Conservation (phyloP, 164 flowering plant genomes). For the Sextonia rubra region DNA sequence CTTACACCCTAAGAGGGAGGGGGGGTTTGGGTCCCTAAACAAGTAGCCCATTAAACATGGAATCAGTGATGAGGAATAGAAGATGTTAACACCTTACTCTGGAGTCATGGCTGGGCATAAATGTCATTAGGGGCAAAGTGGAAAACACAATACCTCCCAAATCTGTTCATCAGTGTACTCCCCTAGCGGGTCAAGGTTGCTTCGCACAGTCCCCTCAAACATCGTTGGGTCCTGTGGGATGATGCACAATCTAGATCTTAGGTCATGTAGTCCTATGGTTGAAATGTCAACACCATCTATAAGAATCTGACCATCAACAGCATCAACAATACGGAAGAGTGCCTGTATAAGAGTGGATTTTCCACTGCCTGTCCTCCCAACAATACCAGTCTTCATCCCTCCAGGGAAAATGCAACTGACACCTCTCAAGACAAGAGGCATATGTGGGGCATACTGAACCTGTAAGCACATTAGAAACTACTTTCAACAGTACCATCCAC, state of each 20-base stretch:
- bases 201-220: constrained; percentile 80
- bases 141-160: constrained; percentile 58
- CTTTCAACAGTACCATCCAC: background rate
- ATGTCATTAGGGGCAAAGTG: background rate
- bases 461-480: constrained; percentile 12
- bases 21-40: too few species aligned
- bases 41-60: too few species aligned
- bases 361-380: constrained; percentile 83
- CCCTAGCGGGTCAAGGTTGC: constrained; percentile 75
- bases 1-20: too few species aligned
- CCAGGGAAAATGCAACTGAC: constrained; percentile 68
- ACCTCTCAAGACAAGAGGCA: constrained; percentile 75
- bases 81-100: too few species aligned
- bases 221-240: constrained; percentile 91
- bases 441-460: constrained; percentile 77
- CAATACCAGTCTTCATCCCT: constrained; percentile 71
- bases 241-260: constrained; percentile 65
- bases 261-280: constrained; percentile 70
- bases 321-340: constrained; percentile 73
- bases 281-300: constrained; percentile 61
- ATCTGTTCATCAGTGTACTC: constrained; percentile 71
- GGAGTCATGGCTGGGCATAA: background rate
- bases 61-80: too few species aligned
- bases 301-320: constrained; percentile 47
- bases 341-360: constrained; percentile 80